A percentile compares a stretch with the other conserved stretches of the same genome.
phyloP scores from a whole-genome alignment of 768 basidiomycete genomes.

The Cyathus striatus region DNA sequence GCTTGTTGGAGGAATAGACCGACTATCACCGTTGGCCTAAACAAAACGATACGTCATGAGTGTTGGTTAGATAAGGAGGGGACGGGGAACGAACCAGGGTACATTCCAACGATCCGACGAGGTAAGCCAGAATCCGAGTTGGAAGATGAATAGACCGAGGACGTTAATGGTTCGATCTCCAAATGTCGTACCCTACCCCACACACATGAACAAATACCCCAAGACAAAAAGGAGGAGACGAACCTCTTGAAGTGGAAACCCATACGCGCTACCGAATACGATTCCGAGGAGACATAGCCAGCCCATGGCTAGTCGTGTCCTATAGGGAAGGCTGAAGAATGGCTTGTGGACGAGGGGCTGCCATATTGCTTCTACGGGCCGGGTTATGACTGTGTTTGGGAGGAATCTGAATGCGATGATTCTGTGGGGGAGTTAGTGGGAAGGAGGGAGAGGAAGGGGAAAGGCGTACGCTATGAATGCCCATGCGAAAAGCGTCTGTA shows the following conservation, averaged over 20 bases:
- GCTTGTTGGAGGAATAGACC: constrained; percentile 83
- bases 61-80: background rate
- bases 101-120: constrained; percentile 61
- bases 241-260: constrained; percentile 59
- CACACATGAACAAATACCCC: constrained; percentile 7
- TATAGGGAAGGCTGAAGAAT: constrained; percentile 53
- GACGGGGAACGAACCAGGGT: constrained; percentile 55
- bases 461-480: constrained; percentile 62
- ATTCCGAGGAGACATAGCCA: constrained; percentile 76
- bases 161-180: constrained; percentile 81
- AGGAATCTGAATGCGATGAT: constrained; percentile 85
- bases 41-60: background rate
- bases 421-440: constrained; percentile 20
- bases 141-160: constrained; percentile 76
- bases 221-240: constrained; percentile 18
- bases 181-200: constrained; percentile 48
- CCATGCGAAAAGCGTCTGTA: constrained; percentile 82
- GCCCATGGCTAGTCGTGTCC: constrained; percentile 55
- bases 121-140: constrained; percentile 64
- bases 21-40: constrained; percentile 81
- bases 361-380: constrained; percentile 74
- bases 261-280: constrained; percentile 84
- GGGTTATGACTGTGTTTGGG: constrained; percentile 63
- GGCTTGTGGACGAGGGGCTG: constrained; percentile 57
- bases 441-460: background rate